Conservation (phyloP, 768 basidiomycete genomes). For the Lanmaoa rubissima region DNA sequence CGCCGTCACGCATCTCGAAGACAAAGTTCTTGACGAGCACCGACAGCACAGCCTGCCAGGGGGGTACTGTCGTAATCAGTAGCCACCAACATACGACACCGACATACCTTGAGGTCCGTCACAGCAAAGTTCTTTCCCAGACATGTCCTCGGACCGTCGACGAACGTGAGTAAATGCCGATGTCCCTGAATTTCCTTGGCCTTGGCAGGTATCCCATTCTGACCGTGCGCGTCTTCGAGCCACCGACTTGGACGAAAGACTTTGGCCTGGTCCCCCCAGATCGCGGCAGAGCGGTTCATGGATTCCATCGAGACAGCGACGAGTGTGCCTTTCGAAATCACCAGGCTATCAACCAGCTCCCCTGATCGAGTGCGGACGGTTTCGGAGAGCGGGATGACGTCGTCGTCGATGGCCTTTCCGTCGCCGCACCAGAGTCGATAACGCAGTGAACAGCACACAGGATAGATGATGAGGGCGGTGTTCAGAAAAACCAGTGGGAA, state of each 20-base stretch:
- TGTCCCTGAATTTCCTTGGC: conserved; percentile 46
- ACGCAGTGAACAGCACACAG: too few species aligned
- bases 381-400: too few species aligned
- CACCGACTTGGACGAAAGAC: neutral
- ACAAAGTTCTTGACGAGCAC: conserved; percentile 44
- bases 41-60: conserved; percentile 34
- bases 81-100: too few species aligned
- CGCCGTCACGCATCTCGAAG: conserved; percentile 37
- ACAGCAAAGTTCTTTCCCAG: conserved; percentile 49
- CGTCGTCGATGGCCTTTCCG: too few species aligned
- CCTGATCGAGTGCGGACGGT: too few species aligned
- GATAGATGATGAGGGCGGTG: neutral
- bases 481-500: neutral
- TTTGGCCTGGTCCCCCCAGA: neutral
- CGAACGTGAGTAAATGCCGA: conserved; percentile 51
- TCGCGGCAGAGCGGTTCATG: neutral
- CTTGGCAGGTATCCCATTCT: neutral
- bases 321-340: neutral
- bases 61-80: too few species aligned
- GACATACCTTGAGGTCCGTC: conserved; percentile 32
- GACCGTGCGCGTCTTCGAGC: too few species aligned
- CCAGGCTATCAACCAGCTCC: too few species aligned
- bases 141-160: conserved; percentile 42
- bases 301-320: neutral
- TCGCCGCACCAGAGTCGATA: too few species aligned